Percentiles rank a stretch among this genome's conserved stretches.
These are phyloP conservation scores for Trypanosoma cruzi DNA, from an alignment of 208 protist species.

Conservation along the genomic window DNA sequence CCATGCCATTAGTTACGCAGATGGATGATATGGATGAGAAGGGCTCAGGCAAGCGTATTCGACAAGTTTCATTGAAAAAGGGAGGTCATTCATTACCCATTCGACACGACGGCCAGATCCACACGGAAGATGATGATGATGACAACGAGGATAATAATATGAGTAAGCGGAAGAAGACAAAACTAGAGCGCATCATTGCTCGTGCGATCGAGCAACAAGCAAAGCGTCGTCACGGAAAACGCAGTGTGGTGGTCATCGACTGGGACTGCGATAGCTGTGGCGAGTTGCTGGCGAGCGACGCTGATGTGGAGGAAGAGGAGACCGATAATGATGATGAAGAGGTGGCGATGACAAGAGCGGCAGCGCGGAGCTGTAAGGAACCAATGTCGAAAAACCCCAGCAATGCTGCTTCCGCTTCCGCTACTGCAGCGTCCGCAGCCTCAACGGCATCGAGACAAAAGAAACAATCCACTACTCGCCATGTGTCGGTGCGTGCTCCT, in stretches of 20 bases:
- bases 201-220: constrained; percentile 50
- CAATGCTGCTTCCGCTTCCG: constrained; percentile 27
- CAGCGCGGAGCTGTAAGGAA: constrained; percentile 7
- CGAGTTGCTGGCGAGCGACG: constrained; percentile 10
- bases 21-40: constrained; percentile 1
- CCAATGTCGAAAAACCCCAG: constrained; percentile 20
- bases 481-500: constrained; percentile 23
- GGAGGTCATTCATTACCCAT: neutral
- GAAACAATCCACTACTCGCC: constrained; percentile 5
- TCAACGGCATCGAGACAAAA: constrained; percentile 7
- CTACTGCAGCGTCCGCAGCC: constrained; percentile 11
- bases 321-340: neutral
- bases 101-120: neutral
- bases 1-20: constrained; percentile 22
- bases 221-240: constrained; percentile 64
- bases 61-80: constrained; percentile 10
- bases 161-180: constrained; percentile 41
- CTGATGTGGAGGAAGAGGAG: neutral
- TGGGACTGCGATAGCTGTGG: constrained; percentile 51
- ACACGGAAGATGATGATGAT: constrained; percentile 21
- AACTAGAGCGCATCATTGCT: constrained; percentile 73
- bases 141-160: constrained; percentile 11
- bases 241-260: constrained; percentile 86
- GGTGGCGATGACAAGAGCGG: neutral
- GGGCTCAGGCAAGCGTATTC: constrained; percentile 1